A percentile compares a stretch with the other conserved stretches of the same genome.
phyloP scores from a whole-genome alignment of 768 basidiomycete genomes.

The Paxillus involutus region DNA sequence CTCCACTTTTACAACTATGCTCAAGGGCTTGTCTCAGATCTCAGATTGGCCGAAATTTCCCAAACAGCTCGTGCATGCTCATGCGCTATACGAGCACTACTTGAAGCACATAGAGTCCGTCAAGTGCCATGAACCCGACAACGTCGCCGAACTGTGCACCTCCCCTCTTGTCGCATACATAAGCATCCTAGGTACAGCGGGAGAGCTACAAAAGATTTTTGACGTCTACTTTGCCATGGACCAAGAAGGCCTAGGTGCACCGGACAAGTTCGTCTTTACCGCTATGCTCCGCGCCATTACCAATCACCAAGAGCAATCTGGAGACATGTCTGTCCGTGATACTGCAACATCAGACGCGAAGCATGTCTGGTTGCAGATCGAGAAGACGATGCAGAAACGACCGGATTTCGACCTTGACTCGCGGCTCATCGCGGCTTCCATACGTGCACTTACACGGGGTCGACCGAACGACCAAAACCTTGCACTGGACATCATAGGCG shows the following conservation, averaged over 20 bases:
- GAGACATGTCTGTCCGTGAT: conserved; percentile 33
- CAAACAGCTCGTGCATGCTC: conserved; percentile 63
- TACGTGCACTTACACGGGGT: conserved; percentile 58
- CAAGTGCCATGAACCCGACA: conserved; percentile 46
- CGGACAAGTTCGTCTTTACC: conserved; percentile 61
- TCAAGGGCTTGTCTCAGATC: conserved; percentile 62
- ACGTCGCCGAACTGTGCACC: conserved; percentile 45
- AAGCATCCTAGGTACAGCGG: conserved; percentile 60
- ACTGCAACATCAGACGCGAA: conserved; percentile 60
- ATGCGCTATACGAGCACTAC: conserved; percentile 59
- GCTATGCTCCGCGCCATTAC: conserved; percentile 59
- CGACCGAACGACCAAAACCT: conserved; percentile 59
- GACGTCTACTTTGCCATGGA: conserved; percentile 74
- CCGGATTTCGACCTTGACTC: conserved; percentile 53
- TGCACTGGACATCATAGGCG: conserved; percentile 60
- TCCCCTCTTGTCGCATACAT: conserved; percentile 61
- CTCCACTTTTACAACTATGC: conserved; percentile 68
- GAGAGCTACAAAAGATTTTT: conserved; percentile 64
- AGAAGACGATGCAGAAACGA: conserved; percentile 48
- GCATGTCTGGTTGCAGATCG: conserved; percentile 67
- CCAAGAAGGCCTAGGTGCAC: conserved; percentile 58
- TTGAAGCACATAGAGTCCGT: conserved; percentile 49
- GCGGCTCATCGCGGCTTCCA: conserved; percentile 48
- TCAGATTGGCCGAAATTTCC: conserved; percentile 57
- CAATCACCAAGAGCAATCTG: conserved; percentile 18